Percentiles rank a stretch among this genome's conserved stretches.
phyloP scores from a whole-genome alignment of 805 yeast genomes.

The Myxozyma geophila region DNA sequence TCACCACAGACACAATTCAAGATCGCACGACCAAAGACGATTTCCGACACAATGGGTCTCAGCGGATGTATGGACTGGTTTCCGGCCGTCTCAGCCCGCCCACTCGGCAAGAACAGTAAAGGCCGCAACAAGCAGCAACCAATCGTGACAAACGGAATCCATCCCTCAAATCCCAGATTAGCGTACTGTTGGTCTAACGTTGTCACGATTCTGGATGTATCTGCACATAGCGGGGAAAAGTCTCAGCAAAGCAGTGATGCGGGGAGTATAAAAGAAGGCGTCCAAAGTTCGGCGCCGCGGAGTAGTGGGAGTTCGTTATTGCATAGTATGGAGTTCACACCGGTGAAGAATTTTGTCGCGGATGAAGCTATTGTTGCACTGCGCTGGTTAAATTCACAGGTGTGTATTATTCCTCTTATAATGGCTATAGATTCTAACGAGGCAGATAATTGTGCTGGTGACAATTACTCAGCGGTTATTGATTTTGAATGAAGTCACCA shows the following conservation, averaged over 20 bases:
- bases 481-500: conserved; percentile 49
- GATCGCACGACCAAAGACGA: conserved; percentile 54
- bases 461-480: conserved; percentile 55
- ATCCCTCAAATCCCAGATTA: conserved; percentile 51
- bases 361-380: conserved; percentile 58
- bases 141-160: conserved; percentile 9
- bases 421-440: background rate
- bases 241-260: conserved; percentile 22
- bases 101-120: background rate
- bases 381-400: conserved; percentile 58
- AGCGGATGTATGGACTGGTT: conserved; percentile 65
- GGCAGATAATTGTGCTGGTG: conserved; percentile 48
- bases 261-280: conserved; percentile 41
- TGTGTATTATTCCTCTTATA: conserved; percentile 13
- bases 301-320: conserved; percentile 19
- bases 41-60: conserved; percentile 40
- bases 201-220: conserved; percentile 59
- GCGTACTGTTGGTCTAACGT: conserved; percentile 74
- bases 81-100: conserved; percentile 51
- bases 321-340: conserved; percentile 45
- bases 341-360: conserved; percentile 51
- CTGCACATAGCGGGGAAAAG: conserved; percentile 2
- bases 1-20: conserved; percentile 58
- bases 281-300: conserved; percentile 26
- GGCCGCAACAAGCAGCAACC: background rate